A percentile compares a stretch with the other conserved stretches of the same genome.
These are phyloP conservation scores for Pyrus betulifolia DNA, from an alignment of 306 rosid species.

Conservation along the genomic window DNA sequence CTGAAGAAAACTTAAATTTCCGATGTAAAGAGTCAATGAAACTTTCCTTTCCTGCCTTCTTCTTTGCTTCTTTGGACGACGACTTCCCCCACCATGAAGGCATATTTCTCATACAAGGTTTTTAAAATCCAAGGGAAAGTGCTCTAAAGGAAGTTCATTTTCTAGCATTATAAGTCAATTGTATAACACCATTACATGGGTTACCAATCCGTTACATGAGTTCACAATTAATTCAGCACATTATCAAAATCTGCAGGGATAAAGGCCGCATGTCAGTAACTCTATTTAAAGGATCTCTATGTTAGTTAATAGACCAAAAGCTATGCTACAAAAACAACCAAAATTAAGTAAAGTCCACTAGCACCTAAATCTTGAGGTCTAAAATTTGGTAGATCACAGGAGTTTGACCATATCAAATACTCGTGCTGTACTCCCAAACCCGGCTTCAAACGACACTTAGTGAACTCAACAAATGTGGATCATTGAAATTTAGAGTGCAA, in stretches of 20 bases:
- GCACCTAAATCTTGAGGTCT: not conserved
- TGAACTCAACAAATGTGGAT: not conserved
- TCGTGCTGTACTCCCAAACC: not conserved
- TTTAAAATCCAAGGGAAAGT: constrained; percentile 12
- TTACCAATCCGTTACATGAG: not conserved
- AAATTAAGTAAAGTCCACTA: not conserved
- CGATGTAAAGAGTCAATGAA: constrained; percentile 67
- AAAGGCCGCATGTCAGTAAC: constrained; percentile 13
- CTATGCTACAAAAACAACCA: not conserved
- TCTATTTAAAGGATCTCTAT: constrained; percentile 1
- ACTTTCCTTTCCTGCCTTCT: constrained; percentile 77
- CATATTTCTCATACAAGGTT: constrained; percentile 41
- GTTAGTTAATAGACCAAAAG: not conserved
- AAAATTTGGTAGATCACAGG: not conserved
- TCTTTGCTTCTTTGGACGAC: constrained; percentile 82
- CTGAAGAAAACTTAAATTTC: constrained; percentile 66
- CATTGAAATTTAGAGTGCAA: not conserved
- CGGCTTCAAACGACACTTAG: not conserved
- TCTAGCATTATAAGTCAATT: constrained; percentile 17
- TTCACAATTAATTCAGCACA: constrained; percentile 1
- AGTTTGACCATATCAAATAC: not conserved
- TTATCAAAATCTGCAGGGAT: constrained; percentile 35
- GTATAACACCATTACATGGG: not conserved
- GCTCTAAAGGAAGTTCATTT: constrained; percentile 21
- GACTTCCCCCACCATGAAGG: constrained; percentile 88